A percentile compares a stretch with the other conserved stretches of the same genome.
Conservation (phyloP, 2,329 filamentous ascomycete genomes). For the Byssothecium circinans region DNA sequence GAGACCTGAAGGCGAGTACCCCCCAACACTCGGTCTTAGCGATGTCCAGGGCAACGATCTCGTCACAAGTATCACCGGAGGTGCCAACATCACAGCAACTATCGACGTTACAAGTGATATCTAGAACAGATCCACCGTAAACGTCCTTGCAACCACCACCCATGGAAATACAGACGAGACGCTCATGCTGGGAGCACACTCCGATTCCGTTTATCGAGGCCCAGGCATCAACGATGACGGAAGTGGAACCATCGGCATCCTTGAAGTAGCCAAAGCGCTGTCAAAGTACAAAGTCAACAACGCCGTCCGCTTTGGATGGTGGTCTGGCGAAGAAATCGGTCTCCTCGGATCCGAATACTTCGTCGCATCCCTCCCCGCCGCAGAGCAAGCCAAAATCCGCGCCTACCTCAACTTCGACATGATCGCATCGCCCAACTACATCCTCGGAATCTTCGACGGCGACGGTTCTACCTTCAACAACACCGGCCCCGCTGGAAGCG, state of each 20-base stretch:
- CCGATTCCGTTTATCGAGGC: slow-evolving; percentile 40
- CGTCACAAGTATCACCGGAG: slow-evolving; percentile 55
- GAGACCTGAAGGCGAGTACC: slow-evolving; percentile 56
- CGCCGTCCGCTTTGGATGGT: slow-evolving; percentile 45
- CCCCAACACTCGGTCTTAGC: slow-evolving; percentile 70
- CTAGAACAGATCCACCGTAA: slow-evolving; percentile 52
- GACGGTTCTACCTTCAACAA: slow-evolving; percentile 38
- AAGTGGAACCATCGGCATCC: slow-evolving; percentile 39
- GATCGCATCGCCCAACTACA: slow-evolving; percentile 44
- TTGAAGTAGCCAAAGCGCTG: slow-evolving; percentile 43
- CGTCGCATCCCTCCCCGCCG: slow-evolving; percentile 26
- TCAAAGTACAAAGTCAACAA: slow-evolving; percentile 43
- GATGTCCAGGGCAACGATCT: slow-evolving; percentile 61
- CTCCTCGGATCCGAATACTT: slow-evolving; percentile 42
- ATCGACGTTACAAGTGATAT: slow-evolving; percentile 50
- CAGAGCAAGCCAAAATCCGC: slow-evolving; percentile 38
- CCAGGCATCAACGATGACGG: slow-evolving; percentile 49
- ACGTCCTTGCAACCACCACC: slow-evolving; percentile 43
- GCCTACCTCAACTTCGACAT: slow-evolving; percentile 49
- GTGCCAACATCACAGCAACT: slow-evolving; percentile 41
- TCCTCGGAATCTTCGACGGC: slow-evolving; percentile 42
- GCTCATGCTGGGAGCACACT: slow-evolving; percentile 43
- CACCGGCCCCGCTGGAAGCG: slow-evolving; percentile 36
- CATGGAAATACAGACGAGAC: slow-evolving; percentile 39
- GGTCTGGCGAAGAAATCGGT: slow-evolving; percentile 44